Evolutionary conservation across 2,329 filamentous ascomycete species (phyloP).

Genomic region (Botrytis tulipae): DNA sequence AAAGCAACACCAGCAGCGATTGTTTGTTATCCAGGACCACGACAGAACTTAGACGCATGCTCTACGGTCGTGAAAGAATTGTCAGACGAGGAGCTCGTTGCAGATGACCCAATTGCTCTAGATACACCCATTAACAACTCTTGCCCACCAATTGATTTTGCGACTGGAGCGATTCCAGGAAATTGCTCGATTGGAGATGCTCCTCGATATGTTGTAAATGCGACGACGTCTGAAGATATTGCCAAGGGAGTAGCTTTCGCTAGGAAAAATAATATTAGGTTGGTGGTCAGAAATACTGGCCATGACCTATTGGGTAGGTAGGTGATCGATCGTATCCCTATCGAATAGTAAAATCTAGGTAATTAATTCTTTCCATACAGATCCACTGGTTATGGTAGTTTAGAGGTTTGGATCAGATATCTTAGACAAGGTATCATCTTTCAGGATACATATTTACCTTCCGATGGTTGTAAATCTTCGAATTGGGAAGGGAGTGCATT

Average conservation of each 20-base stretch:
- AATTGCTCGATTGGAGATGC: slow-evolving; percentile 43
- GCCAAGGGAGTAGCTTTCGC: slow-evolving; percentile 46
- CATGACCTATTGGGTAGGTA: slow-evolving; percentile 46
- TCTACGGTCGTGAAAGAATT: slow-evolving; percentile 34
- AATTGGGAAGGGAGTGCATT: slow-evolving; percentile 40
- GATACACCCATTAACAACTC: slow-evolving; percentile 48
- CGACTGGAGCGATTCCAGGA: slow-evolving; percentile 22
- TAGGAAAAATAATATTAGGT: slow-evolving; percentile 44
- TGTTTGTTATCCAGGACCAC: slow-evolving; percentile 40
- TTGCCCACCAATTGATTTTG: slow-evolving; percentile 37
- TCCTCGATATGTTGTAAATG: slow-evolving; percentile 43
- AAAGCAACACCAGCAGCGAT: slow-evolving; percentile 38
- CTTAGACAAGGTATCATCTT: slow-evolving; percentile 39
- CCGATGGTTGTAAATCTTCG: slow-evolving; percentile 31
- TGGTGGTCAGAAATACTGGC: slow-evolving; percentile 46
- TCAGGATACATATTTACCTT: slow-evolving; percentile 30
- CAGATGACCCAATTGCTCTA: slow-evolving; percentile 41
- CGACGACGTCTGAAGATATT: slow-evolving; percentile 40
- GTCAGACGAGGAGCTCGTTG: slow-evolving; percentile 41
- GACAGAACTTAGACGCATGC: slow-evolving; percentile 40
- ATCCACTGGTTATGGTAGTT: slow-evolving; percentile 37
- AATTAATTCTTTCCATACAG: slow-evolving; percentile 6
- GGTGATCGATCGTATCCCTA: not conserved
- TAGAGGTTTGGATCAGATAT: slow-evolving; percentile 49
- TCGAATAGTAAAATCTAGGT: slow-evolving; percentile 25